Percentiles rank a stretch among this genome's conserved stretches.
phyloP scores from a whole-genome alignment of 768 basidiomycete species.

The Suillus occidentalis region DNA sequence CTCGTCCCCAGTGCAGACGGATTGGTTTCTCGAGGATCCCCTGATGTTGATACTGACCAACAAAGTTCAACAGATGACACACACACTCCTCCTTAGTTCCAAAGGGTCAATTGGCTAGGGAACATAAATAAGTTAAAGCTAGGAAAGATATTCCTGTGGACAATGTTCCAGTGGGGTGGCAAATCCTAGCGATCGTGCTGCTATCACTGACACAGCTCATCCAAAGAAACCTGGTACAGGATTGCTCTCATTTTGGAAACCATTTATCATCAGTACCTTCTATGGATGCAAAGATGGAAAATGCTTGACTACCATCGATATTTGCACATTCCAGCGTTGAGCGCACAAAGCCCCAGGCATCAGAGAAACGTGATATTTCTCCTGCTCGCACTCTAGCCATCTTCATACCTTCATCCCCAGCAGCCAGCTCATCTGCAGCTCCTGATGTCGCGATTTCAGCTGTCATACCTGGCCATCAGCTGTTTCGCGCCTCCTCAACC shows the following conservation, averaged over 20 bases:
- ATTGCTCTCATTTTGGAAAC: constrained; percentile 77
- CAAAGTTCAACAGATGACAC: no score
- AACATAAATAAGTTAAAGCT: constrained; percentile 51
- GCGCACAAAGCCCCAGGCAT: constrained; percentile 15
- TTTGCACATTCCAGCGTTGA: constrained; percentile 33
- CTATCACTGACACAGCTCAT: constrained; percentile 43
- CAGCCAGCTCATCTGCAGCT: constrained; percentile 9
- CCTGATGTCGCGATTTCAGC: constrained; percentile 6
- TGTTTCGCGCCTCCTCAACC: constrained; percentile 79
- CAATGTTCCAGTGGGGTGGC: constrained; percentile 67
- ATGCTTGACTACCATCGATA: constrained; percentile 20
- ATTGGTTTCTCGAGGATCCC: no score
- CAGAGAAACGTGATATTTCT: constrained; percentile 16
- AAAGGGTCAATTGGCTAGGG: constrained; percentile 84
- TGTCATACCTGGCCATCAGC: constrained; percentile 50
- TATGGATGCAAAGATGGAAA: no score
- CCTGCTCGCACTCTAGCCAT: constrained; percentile 13
- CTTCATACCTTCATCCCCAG: constrained; percentile 6
- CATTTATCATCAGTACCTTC: constrained; percentile 25
- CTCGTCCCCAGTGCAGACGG: no score
- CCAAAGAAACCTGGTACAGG: constrained; percentile 48
- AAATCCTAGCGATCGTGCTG: constrained; percentile 47
- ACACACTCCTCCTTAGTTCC: constrained; percentile 53
- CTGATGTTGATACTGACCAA: no score
- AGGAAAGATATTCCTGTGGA: constrained; percentile 49